Evolutionary conservation across 2,329 filamentous ascomycete species (phyloP).

Genomic region (Venturia pyrina): DNA sequence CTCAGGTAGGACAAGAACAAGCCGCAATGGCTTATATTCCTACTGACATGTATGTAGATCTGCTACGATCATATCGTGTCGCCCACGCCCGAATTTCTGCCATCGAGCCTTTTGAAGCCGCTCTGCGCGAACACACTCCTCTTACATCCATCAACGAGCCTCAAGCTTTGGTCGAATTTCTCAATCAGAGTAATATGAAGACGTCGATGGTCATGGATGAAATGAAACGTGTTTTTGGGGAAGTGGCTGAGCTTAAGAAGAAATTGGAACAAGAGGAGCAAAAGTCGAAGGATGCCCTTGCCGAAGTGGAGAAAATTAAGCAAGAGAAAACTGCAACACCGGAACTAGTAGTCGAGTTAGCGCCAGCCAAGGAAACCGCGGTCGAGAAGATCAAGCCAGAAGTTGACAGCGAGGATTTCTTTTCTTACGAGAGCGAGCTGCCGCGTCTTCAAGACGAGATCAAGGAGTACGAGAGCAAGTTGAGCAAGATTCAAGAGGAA

Average conservation of each 20-base stretch:
- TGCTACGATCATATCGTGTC: conserved; percentile 82
- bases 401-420: conserved; percentile 60
- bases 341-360: conserved; percentile 10
- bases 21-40: background rate
- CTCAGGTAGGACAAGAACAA: conserved; percentile 46
- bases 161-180: conserved; percentile 74
- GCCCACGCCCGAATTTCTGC: conserved; percentile 78
- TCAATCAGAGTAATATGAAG: conserved; percentile 76
- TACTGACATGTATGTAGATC: conserved; percentile 44
- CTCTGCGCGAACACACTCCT: conserved; percentile 84
- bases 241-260: conserved; percentile 71
- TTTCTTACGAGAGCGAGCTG: conserved; percentile 84
- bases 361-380: background rate
- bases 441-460: conserved; percentile 70
- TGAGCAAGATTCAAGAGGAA: conserved; percentile 59
- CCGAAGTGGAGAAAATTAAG: conserved; percentile 52
- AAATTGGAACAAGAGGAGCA: conserved; percentile 61
- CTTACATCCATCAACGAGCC: conserved; percentile 82
- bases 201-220: conserved; percentile 92
- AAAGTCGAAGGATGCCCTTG: conserved; percentile 49
- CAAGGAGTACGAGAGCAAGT: conserved; percentile 58
- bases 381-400: conserved; percentile 16
- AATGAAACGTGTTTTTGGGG: conserved; percentile 72
- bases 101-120: conserved; percentile 89
- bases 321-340: conserved; percentile 13